Base-by-base conservation (phyloP, 2,329 filamentous ascomycete genomes). In the Falciphora oryzae region DNA sequence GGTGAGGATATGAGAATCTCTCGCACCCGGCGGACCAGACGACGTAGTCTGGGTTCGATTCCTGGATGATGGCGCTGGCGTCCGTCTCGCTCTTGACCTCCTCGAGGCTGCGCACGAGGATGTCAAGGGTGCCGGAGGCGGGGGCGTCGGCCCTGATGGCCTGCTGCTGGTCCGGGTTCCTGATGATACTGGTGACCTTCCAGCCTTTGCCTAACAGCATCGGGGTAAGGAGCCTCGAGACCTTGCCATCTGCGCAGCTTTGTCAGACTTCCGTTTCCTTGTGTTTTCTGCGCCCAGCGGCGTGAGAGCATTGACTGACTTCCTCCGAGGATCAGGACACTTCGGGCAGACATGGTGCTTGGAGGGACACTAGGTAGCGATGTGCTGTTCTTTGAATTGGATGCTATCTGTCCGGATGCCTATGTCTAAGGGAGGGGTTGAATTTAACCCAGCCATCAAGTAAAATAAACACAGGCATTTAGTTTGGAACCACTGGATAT, bases 161-260 rank as follows among this genome's bases (percentile, higher is more conserved):
- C 4, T 79, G 73, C 58, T 84, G 82, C 69, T 95, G 91, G 0
- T 87, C 85, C n/a, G 85, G 79, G 68, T 87, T 85, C 71, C 92
- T 89, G 74, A 96, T 89, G 66, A 95, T 80, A 73, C 88, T 91
- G 66, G 89, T 93, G 64, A 96, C 89, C 68, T 85, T 85, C 89
- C 91, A 94, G 44, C 85, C 85, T 68, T 88, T 86, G 62, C 86
- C 81, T 57, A 95, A 85, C 10, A 96, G 86, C 66, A 93, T 82
- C 1, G 89, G 90, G 11, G 91, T 95, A 56, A 95, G 83, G 58
- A 89, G 78, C 65, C 91, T 85, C 69, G 91, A 85, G 66, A 95
- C 77, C 74, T 93, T 92, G 78, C 92, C 92, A 78, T 93, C 59
- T 61, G 27, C 28, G 56, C 10, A 18, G 27, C 8, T 27, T 28